Evolutionary conservation across 345 rosid genomes (phyloP), one percentile per base, ranked within the genome.

Genomic region (Camelina laxa): DNA sequence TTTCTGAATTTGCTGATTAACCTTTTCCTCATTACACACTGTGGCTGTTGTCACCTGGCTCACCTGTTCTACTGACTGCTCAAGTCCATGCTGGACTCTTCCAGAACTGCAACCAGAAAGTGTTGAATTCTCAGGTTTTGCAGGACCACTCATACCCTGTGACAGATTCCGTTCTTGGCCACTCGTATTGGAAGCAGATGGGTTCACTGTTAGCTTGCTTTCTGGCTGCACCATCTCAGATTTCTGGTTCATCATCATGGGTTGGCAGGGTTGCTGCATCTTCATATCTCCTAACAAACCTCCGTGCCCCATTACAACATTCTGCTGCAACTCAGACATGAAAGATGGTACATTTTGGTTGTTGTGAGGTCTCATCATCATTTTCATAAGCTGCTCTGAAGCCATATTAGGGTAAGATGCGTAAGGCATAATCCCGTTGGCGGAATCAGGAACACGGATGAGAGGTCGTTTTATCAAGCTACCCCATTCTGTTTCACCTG

Each of bases 401-500:
- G 77, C 81, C 74, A 78, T 72, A 38, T 67, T 73, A 5, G 81
- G 74, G 45, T 67, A 66, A 20, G 69, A 53, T 27, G 93, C 44
- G 60, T 85, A 92, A 5, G 93, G 84, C 65, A 84, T 41, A 64
- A 77, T 82, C 56, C 81, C 93, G 60, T 77, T 80, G 20, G 77
- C 85, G 24, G 63, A 72, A 47, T 91, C 96, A 58, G 96, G 85
- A 70, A 81, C 70, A 75, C 83, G 84, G 55, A 86, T 57, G 4
- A 92, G 80, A 6, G 97, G 89, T 65, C 91, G 84, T 75, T 91
- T 96, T n/a, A 91, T 82, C 87, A 91, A 71, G 79, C 74, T 87
- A 21, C 91, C 96, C 97, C 99, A 92, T 75, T 91, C 97, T 4
- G 84, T 74, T 80, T 87, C 99, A 60, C 89, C 80, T 2, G 89